Percentiles rank a stretch among this genome's conserved stretches.
phyloP scores from a whole-genome alignment of 345 rosid genomes.

The Erodium maritimum region DNA sequence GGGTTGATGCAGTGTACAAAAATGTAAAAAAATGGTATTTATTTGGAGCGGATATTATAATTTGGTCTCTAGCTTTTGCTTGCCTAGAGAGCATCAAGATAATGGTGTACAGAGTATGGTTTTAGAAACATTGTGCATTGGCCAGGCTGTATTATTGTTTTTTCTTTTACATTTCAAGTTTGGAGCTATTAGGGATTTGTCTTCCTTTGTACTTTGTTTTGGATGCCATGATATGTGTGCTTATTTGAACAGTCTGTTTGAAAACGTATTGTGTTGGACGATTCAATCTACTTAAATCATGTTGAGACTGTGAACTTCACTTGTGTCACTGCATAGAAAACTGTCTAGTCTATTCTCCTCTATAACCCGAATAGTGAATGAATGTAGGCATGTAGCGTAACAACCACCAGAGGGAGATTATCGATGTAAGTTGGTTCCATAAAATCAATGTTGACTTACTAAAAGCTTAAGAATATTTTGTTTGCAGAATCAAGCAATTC shows the following conservation, averaged over 20 bases:
- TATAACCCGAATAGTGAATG: no score
- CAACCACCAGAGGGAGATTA: background rate
- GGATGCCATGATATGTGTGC: background rate
- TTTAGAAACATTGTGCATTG: background rate
- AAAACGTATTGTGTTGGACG: background rate
- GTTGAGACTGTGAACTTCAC: no score
- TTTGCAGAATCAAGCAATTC: background rate
- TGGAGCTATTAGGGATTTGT: background rate
- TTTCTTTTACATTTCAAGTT: background rate
- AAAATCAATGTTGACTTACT: background rate
- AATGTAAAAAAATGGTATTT: background rate
- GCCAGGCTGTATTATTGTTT: background rate
- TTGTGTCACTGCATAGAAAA: no score
- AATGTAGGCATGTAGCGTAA: background rate
- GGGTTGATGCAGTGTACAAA: background rate
- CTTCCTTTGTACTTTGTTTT: background rate
- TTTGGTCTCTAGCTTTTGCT: background rate
- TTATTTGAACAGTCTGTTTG: background rate
- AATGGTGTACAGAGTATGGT: background rate
- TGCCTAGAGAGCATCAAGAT: background rate
- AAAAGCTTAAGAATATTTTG: background rate
- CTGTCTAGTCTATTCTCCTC: no score
- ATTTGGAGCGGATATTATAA: background rate
- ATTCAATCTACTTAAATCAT: background rate
- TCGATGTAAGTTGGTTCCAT: background rate